Percentiles rank a stretch among this genome's conserved stretches.
These are phyloP conservation scores for Nephelium lappaceum DNA, from an alignment of 345 rosid genomes.

Conservation along the genomic window DNA sequence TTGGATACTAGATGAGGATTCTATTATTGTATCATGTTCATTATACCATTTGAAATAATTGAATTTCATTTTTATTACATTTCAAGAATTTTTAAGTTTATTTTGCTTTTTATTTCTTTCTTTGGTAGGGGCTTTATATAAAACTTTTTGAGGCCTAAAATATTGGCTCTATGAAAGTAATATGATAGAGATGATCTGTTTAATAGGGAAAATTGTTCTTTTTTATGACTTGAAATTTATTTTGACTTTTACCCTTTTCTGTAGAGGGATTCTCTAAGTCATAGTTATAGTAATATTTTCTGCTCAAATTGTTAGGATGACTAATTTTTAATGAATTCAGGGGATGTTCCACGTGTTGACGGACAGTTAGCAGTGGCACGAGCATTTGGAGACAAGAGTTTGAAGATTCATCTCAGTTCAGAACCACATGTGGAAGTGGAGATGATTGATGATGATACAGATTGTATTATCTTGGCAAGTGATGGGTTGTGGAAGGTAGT, in stretches of 20 bases:
- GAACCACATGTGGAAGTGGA: slow-evolving; percentile 75
- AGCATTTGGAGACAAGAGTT: slow-evolving; percentile 91
- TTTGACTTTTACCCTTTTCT: neutral
- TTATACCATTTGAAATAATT: neutral
- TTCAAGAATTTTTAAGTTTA: neutral
- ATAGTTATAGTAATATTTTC: neutral
- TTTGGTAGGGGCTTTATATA: neutral
- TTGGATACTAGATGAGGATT: neutral
- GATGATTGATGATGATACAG: slow-evolving; percentile 58
- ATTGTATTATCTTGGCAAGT: slow-evolving; percentile 78
- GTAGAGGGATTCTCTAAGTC: neutral
- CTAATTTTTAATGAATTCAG: slow-evolving; percentile 37
- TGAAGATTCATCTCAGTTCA: slow-evolving; percentile 87
- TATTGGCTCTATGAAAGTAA: neutral
- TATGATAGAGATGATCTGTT: neutral
- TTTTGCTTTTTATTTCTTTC: neutral
- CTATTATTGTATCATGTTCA: neutral
- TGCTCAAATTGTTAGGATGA: neutral
- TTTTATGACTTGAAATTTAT: neutral
- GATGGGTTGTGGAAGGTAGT: slow-evolving; percentile 95
- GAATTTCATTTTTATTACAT: neutral
- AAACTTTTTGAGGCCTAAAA: neutral
- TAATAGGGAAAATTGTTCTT: neutral
- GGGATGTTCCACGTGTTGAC: slow-evolving; percentile 92
- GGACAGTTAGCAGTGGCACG: slow-evolving; percentile 96